These are phyloP conservation scores for Acacia confusa DNA, from an alignment of 306 rosid genomes.

Conservation along the genomic window DNA sequence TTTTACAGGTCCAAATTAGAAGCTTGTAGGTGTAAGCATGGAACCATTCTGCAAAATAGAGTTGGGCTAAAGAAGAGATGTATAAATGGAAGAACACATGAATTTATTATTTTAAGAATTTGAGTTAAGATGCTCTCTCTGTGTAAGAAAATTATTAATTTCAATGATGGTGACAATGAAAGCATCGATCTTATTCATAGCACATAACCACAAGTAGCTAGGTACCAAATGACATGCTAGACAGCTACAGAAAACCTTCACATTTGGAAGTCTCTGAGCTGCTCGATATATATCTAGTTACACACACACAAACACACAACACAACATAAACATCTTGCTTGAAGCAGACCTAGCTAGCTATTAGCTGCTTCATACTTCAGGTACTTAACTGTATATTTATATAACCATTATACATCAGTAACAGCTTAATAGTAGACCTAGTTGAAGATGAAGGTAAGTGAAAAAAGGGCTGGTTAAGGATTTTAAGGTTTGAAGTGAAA, in stretches of 20 bases:
- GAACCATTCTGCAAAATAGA: no score
- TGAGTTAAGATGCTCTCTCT: no score
- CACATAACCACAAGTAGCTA: no score
- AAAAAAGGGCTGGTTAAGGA: neutral
- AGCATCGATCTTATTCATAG: no score
- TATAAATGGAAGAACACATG: no score
- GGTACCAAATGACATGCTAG: neutral
- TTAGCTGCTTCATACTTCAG: neutral
- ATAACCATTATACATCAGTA: neutral
- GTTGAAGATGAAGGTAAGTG: neutral
- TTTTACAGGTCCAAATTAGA: no score
- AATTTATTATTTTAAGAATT: no score
- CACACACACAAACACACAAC: no score
- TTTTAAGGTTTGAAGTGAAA: neutral
- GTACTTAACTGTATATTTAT: neutral
- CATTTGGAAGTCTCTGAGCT: neutral
- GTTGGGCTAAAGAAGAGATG: no score
- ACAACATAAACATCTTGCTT: neutral
- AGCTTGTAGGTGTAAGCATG: no score
- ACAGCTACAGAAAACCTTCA: neutral
- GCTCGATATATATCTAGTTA: neutral
- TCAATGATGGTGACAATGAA: no score
- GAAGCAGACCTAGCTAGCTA: neutral
- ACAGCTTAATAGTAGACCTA: neutral
- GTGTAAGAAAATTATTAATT: no score